Evolutionary conservation across 2,329 filamentous ascomycete genomes (phyloP), one percentile per base, ranked within the genome.

Genomic region (Metarhizium robertsii): DNA sequence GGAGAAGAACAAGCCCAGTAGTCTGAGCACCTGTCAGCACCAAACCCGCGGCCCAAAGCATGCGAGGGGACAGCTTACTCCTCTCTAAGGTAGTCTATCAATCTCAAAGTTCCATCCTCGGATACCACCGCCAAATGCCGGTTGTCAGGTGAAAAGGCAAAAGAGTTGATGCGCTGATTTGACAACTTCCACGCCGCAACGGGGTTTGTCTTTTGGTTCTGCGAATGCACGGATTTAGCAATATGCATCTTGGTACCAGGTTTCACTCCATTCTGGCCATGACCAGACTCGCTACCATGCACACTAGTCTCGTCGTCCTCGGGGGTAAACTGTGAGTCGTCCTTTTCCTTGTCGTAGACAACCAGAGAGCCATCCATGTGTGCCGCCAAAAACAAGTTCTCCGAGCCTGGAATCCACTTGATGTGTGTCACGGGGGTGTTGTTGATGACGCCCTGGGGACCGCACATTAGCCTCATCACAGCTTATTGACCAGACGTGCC

Each of bases 271-370:
- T 75, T 71, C 29, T 66, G 59, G 29, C 66, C 64, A 51, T 73
- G 71, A 36, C 66, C 67, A 4, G 65, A 60, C n/a, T 73, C 69
- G 61, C 65, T 67, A 3, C 85, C 83, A 67, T 92, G 87, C 62
- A 90, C 88, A 62, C 91, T 92, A 59, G 62, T 52, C 42, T 58
- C 67, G 55, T 81, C 76, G 38, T 87, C 80, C 66, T 95, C 90
- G 0, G 87, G 79, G 3, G 83, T 78, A 64, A 96, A 94, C 1
- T 84, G 78, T 0, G 86, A 85, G 67, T 96, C 92, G 60, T 96
- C 92, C 68, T 94, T 96, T 66, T 96, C 92, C 72, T 97, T 99
- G 71, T 99, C 94, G 63, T 97, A 99, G 1, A 97, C 90, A 2
- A 99, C 81, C 48, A 99, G 71, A 2, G 87, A 87, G 1, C 94